Conservation (phyloP, 108 stramenopile genomes). For the Nitzschia sp. region DNA sequence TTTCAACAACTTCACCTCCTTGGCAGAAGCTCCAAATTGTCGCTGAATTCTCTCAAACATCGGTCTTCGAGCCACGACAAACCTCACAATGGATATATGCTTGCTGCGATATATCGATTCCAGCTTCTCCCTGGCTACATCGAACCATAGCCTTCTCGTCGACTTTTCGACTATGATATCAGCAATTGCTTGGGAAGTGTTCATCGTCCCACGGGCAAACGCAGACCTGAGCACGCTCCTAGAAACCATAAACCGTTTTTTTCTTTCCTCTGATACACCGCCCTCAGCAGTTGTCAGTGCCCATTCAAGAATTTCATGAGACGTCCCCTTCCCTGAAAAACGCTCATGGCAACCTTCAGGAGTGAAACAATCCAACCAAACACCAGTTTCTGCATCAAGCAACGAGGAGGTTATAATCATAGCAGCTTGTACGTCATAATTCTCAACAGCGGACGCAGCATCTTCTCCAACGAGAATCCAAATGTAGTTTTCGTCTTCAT, state of each 20-base stretch:
- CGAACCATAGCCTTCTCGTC: constrained; percentile 11
- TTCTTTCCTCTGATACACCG: neutral
- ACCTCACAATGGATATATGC: neutral
- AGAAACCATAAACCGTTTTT: constrained; percentile 10
- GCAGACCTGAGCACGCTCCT: constrained; percentile 12
- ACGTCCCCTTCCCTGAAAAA: neutral
- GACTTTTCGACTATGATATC: constrained; percentile 3
- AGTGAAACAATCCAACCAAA: constrained; percentile 15
- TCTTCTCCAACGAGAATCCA: constrained; percentile 23
- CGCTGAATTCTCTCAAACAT: constrained; percentile 3
- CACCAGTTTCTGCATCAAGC: constrained; percentile 10
- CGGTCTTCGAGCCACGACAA: neutral
- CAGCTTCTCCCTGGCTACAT: constrained; percentile 17
- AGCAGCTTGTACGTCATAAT: constrained; percentile 13
- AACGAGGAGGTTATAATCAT: constrained; percentile 2
- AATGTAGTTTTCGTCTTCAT: constrained; percentile 18
- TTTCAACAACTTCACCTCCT: constrained; percentile 17
- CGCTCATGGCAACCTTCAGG: neutral
- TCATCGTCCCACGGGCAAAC: constrained; percentile 1
- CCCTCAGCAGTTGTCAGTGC: neutral
- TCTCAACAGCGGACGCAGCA: constrained; percentile 3
- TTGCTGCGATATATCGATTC: neutral
- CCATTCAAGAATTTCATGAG: constrained; percentile 8
- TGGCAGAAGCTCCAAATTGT: constrained; percentile 1
- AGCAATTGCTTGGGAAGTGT: neutral